Base-by-base conservation (phyloP, 805 yeast genomes). In the Yamadazyma nakazawae region DNA sequence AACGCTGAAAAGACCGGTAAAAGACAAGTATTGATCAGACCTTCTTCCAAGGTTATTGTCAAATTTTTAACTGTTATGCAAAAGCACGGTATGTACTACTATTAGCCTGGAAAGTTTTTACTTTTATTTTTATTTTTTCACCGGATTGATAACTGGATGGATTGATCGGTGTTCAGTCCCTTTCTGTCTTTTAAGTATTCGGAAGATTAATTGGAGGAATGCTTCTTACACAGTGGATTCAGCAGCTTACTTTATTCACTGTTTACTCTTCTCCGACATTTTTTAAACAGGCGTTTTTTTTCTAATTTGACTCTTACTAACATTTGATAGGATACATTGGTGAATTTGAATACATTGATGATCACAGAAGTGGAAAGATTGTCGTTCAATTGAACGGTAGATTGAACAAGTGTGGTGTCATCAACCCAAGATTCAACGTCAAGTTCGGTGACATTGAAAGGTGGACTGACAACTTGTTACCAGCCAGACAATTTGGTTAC, bases 111-210 rank as follows among this genome's bases (percentile, higher is more conserved):
- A 17, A 34, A 10, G n/a, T 16, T 17, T 14, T 34, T 16, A 12
- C n/a, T n/a, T n/a, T n/a, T n/a, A n/a, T n/a, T n/a, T n/a, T n/a
- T n/a, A n/a, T n/a, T 11, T 16, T 14, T 34, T 34, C 52, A 69
- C 94, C 97, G 96, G 85, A 82, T 84, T 88, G 95, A 90, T 91
- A 90, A 91, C 97, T 91, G 90, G 97, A 88, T 88, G 96, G 91
- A 75, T 71, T 81, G 96, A 72, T 80, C 87, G 85, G 87, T 71
- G 68, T 68, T 74, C 83, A 72, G 85, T 90, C 92, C 84, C 95
- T 79, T 77, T 83, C 90, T 85, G 97, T 89, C 96, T 83, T 91
- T 89, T 90, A 90, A 89, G 80, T 85, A 83, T 84, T 86, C 96
- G 97, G 96, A 72, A 91, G 80, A 91, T 66, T 64, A 65, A 72